phyloP scores from a whole-genome alignment of 352 stramenopile species.

The Phytophthora aleatoria region DNA sequence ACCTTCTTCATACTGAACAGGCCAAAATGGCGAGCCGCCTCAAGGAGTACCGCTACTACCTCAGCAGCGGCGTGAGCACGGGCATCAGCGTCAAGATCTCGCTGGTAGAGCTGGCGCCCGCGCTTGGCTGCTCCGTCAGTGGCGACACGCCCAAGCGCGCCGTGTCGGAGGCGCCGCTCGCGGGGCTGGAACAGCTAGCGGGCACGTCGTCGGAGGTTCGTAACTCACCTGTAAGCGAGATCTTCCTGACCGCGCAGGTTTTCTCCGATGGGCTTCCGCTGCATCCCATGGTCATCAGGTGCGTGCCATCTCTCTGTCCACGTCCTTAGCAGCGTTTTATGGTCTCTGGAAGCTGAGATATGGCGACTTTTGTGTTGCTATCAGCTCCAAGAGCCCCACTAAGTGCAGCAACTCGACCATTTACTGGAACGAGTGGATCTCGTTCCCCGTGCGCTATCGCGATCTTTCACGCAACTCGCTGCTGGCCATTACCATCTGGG shows the following conservation, averaged over 20 bases:
- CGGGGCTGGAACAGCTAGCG: constrained; percentile 59
- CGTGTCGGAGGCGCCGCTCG: constrained; percentile 27
- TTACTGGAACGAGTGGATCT: constrained; percentile 90
- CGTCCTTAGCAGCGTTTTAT: not conserved
- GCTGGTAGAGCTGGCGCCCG: constrained; percentile 68
- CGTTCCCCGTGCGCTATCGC: constrained; percentile 83
- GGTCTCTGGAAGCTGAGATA: constrained; percentile 10
- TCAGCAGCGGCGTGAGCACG: constrained; percentile 85
- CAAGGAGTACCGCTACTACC: constrained; percentile 90
- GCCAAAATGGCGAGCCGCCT: constrained; percentile 56
- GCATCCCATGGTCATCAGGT: constrained; percentile 85
- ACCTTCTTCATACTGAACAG: not conserved
- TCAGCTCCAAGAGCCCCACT: constrained; percentile 77
- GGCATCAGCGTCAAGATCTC: constrained; percentile 85
- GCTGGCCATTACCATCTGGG: constrained; percentile 86
- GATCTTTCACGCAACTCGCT: constrained; percentile 88
- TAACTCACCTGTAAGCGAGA: constrained; percentile 85
- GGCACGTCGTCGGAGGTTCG: constrained; percentile 75
- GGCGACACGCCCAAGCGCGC: constrained; percentile 29
- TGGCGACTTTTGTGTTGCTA: constrained; percentile 4
- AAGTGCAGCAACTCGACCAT: constrained; percentile 89
- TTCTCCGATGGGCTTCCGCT: constrained; percentile 84
- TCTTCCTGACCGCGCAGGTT: constrained; percentile 89
- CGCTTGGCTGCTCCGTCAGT: constrained; percentile 50
- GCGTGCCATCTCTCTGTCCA: constrained; percentile 1